Conservation (phyloP, 441 rosid genomes). For the Adansonia rubrostipa region DNA sequence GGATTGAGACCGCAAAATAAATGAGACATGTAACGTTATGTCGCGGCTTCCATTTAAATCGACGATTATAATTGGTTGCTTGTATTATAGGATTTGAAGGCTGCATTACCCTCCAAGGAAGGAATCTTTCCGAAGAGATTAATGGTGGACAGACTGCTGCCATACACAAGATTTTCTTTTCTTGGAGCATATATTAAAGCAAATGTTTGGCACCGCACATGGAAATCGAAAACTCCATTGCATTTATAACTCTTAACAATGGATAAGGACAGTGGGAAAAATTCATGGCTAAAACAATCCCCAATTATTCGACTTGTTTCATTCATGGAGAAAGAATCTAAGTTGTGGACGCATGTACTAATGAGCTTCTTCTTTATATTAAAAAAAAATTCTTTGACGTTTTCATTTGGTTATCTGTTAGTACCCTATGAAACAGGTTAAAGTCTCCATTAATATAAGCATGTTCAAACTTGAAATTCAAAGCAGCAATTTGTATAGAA, state of each 20-base stretch:
- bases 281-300: conserved; percentile 12
- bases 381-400: background rate
- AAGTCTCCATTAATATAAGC: background rate
- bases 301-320: background rate
- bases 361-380: background rate
- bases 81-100: background rate
- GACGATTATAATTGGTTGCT: background rate
- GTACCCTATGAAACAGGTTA: conserved; percentile 20
- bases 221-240: background rate
- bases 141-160: background rate
- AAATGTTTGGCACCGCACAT: conserved; percentile 14
- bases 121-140: conserved; percentile 33
- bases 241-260: conserved; percentile 11
- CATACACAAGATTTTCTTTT: background rate
- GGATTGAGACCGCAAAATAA: no score
- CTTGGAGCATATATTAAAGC: background rate
- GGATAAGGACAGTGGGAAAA: conserved; percentile 15
- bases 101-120: conserved; percentile 33
- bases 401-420: conserved; percentile 3
- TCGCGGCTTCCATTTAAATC: background rate
- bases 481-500: background rate
- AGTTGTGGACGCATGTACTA: conserved; percentile 20
- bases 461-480: background rate
- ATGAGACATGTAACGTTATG: no score
- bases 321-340: conserved; percentile 10